Evolutionary conservation across 2,329 filamentous ascomycete genomes (phyloP), one percentile per base, ranked within the genome.

Genomic region (Aspergillus hortae): DNA sequence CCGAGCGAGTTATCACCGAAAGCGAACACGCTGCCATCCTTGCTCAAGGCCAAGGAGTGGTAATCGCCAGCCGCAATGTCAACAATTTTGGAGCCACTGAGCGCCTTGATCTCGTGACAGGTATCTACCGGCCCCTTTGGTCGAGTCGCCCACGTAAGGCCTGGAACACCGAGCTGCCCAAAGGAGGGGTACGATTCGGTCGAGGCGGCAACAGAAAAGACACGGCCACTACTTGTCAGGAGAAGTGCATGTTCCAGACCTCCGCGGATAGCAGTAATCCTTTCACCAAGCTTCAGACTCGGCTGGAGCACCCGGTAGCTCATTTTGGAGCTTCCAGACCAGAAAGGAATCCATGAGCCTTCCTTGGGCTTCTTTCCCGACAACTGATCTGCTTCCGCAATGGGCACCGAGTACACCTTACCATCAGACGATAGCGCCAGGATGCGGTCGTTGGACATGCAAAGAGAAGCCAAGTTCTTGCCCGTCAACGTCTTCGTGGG

Each of bases 1-100:
- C 94, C 94, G 41, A 84, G 82, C 0, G 86, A 85, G 73, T 97
- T 97, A 70, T 97, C 92, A 35, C 94, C 94, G 73, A 95, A 97
- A 6, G 85, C 80, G 69, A 94, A 96, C 14, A 94, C 80, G 14
- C 85, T 83, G 14, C 92, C 92, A 48, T 87, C 78, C 54, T 82
- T 82, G 65, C 92, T 89, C 14, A 91, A 79, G 0, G 85, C 88
- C 1, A 95, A 74, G 4, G 90, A 95, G 73, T 99, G 94, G 59
- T 86, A 85, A 66, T 96, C 91, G 21, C 94, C 94, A 1, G 90
- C 77, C 1, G 92, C 92, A 52, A 97, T 86, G 58, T 89, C 81
- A 4, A 77, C 73, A 43, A 94, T 84, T 4, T 88, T 80, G 57
- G 87, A 87, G 4, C 86, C 88, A 51, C 82, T 83, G 2, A 96